These are phyloP conservation scores for Phytophthora colocasiae DNA, from an alignment of 352 stramenopile genomes.

Conservation along the genomic window DNA sequence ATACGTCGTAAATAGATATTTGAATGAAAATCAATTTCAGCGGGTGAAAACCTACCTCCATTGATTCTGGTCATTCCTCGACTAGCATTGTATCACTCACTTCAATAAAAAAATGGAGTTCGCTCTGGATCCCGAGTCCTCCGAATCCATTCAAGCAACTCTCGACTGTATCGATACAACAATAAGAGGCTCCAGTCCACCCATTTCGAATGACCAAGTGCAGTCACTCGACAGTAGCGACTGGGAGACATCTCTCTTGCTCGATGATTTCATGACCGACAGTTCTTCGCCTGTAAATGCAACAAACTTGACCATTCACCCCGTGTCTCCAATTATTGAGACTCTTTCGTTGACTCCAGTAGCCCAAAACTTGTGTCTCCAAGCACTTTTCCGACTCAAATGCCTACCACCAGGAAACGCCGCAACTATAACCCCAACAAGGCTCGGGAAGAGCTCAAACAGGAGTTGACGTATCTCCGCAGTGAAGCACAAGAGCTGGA, in stretches of 20 bases:
- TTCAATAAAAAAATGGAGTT: slow-evolving; percentile 13
- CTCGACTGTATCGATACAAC: slow-evolving; percentile 29
- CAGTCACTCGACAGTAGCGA: slow-evolving; percentile 7
- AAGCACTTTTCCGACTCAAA: background rate
- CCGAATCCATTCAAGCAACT: slow-evolving; percentile 27
- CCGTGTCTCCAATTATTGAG: background rate
- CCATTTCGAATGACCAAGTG: background rate
- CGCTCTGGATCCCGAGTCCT: slow-evolving; percentile 18
- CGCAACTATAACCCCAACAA: slow-evolving; percentile 42
- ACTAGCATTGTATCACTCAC: background rate
- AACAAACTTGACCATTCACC: background rate
- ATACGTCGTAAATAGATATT: background rate
- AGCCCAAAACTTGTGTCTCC: background rate
- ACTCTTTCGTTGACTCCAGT: background rate
- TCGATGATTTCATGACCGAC: slow-evolving; percentile 21
- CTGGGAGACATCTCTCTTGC: slow-evolving; percentile 12
- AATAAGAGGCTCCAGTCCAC: slow-evolving; percentile 3
- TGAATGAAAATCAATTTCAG: background rate
- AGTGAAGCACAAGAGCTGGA: slow-evolving; percentile 25
- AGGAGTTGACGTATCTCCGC: slow-evolving; percentile 32
- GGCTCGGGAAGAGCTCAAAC: slow-evolving; percentile 30
- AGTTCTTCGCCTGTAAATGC: slow-evolving; percentile 3
- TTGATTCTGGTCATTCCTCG: slow-evolving; percentile 13
- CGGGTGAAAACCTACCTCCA: background rate
- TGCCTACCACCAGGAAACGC: slow-evolving; percentile 7